phyloP scores from a whole-genome alignment of 805 yeast species.

The Metschnikowia kofuensis region DNA sequence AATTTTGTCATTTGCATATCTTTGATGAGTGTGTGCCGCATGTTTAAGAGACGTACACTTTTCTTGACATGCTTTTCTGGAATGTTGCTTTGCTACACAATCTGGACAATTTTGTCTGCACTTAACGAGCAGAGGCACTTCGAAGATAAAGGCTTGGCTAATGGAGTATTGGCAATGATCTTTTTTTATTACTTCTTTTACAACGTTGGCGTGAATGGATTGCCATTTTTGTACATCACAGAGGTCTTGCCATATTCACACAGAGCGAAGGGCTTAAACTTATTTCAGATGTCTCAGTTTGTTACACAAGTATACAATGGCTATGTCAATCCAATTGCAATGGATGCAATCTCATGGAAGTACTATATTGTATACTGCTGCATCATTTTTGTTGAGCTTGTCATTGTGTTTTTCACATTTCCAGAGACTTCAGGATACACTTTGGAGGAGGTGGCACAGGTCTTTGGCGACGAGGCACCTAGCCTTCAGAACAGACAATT shows the following conservation, averaged over 20 bases:
- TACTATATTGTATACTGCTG: constrained; percentile 42
- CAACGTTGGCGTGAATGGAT: constrained; percentile 43
- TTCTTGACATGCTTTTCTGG: constrained; percentile 33
- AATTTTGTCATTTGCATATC: constrained; percentile 31
- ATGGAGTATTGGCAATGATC: constrained; percentile 51
- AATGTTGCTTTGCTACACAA: constrained; percentile 37
- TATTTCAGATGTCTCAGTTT: constrained; percentile 23
- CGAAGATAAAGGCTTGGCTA: constrained; percentile 37
- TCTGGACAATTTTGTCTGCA: constrained; percentile 47
- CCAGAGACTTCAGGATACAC: constrained; percentile 44
- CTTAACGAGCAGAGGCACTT: constrained; percentile 40
- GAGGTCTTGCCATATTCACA: constrained; percentile 38
- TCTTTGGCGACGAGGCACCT: constrained; percentile 35
- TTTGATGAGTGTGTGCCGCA: constrained; percentile 20
- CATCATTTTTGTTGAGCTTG: constrained; percentile 27
- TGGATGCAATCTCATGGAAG: constrained; percentile 42
- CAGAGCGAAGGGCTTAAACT: constrained; percentile 41
- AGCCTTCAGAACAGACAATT: constrained; percentile 9
- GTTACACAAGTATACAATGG: constrained; percentile 23
- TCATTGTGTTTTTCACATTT: constrained; percentile 30
- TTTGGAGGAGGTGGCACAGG: constrained; percentile 42
- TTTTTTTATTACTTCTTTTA: constrained; percentile 45
- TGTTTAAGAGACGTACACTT: constrained; percentile 35
- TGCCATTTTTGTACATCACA: constrained; percentile 45
- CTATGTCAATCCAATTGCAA: constrained; percentile 30